A percentile compares a stretch with the other conserved stretches of the same genome.
phyloP scores from a whole-genome alignment of 106 monocot genomes.

The Dioscorea dumetorum region DNA sequence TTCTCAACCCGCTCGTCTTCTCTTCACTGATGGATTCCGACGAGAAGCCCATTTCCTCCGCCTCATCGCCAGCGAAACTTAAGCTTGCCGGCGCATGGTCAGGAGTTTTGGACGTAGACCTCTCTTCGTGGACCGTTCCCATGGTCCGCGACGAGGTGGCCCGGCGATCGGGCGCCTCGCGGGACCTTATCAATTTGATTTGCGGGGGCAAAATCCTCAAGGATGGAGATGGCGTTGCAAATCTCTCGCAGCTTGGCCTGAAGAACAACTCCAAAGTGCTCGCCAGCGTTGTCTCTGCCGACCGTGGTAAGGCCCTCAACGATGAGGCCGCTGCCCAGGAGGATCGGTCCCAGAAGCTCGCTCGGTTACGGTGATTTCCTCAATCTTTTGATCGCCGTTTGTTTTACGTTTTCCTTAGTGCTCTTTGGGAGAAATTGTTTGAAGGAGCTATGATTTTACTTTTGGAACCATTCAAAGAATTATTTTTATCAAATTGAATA shows the following conservation, averaged over 20 bases:
- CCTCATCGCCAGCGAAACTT: slow-evolving; percentile 26
- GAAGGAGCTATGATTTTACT: too few relatives aligned
- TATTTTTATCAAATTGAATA: too few relatives aligned
- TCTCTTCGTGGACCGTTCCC: slow-evolving; percentile 61
- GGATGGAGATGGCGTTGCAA: slow-evolving; percentile 24
- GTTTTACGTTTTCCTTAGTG: too few relatives aligned
- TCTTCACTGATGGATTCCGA: background rate
- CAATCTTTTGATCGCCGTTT: background rate
- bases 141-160: slow-evolving; percentile 71
- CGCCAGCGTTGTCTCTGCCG: slow-evolving; percentile 33
- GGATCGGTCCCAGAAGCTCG: slow-evolving; percentile 48
- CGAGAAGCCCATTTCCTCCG: slow-evolving; percentile 3
- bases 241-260: slow-evolving; percentile 43
- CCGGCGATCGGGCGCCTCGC: slow-evolving; percentile 21
- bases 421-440: too few relatives aligned
- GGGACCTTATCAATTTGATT: slow-evolving; percentile 64
- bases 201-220: slow-evolving; percentile 61
- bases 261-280: slow-evolving; percentile 78
- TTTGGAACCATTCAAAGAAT: too few relatives aligned
- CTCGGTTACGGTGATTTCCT: slow-evolving; percentile 37
- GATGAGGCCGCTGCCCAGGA: slow-evolving; percentile 33
- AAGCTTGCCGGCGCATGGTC: slow-evolving; percentile 72
- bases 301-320: slow-evolving; percentile 31
- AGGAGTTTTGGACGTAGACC: slow-evolving; percentile 52
- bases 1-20: background rate